These are phyloP conservation scores for slime mould (Dictyostelium discoideum) DNA, from an alignment of 78 protist genomes.

Conservation along the genomic window DNA sequence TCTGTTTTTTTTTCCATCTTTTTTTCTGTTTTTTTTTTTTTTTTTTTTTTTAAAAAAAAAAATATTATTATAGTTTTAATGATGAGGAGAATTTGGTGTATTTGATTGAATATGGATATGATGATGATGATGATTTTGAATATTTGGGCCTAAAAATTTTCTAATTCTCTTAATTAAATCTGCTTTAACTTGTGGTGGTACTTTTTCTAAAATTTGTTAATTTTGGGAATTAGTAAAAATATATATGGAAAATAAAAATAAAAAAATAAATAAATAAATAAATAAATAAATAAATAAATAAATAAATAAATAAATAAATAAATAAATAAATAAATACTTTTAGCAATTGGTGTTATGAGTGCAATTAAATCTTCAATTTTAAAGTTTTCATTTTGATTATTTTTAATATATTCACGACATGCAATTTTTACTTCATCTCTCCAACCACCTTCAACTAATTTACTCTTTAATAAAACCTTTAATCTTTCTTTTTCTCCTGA, in stretches of 20 bases:
- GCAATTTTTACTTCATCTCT: constrained; percentile 52
- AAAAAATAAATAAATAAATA: neutral
- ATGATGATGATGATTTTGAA: neutral
- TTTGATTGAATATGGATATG: neutral
- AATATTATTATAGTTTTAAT: neutral
- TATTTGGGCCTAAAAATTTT: constrained; percentile 65
- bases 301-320: neutral
- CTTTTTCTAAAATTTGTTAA: constrained; percentile 34
- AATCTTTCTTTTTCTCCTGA: constrained; percentile 72
- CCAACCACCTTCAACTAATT: constrained; percentile 73
- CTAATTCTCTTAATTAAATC: constrained; percentile 67
- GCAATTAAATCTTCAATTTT: constrained; percentile 44
- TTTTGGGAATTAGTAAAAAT: neutral
- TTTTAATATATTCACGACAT: constrained; percentile 58
- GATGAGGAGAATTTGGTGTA: neutral
- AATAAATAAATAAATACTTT: constrained; percentile 11
- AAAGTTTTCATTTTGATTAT: constrained; percentile 57
- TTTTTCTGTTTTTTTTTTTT: too few relatives aligned
- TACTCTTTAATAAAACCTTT: constrained; percentile 41
- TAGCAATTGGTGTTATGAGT: constrained; percentile 47
- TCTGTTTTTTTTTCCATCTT: too few relatives aligned
- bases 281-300: neutral
- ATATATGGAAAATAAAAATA: neutral
- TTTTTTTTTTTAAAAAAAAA: too few relatives aligned
- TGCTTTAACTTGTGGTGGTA: constrained; percentile 70